Evolutionary conservation across 2,329 filamentous ascomycete genomes (phyloP).

Genomic region (Talaromyces sp.): DNA sequence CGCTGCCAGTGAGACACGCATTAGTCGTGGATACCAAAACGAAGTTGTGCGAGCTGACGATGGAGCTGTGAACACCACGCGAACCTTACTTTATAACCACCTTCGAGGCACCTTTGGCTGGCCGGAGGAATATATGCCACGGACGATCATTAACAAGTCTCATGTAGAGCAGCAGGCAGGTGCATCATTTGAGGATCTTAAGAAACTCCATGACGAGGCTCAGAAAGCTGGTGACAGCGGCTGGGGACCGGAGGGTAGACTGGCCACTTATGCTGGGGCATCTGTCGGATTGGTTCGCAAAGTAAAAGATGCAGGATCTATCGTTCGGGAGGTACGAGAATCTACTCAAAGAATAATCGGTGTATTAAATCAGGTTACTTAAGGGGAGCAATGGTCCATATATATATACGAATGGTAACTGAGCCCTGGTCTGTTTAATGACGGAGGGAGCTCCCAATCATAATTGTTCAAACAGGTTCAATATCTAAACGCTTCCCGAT

Average conservation of each 20-base stretch:
- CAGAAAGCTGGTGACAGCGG: conserved; percentile 41
- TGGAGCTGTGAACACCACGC: conserved; percentile 50
- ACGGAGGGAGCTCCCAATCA: neutral
- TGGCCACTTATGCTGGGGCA: conserved; percentile 52
- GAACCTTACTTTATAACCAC: conserved; percentile 53
- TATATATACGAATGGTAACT: too few species aligned
- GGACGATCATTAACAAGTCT: conserved; percentile 57
- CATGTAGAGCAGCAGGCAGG: conserved; percentile 45
- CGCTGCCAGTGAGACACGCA: conserved; percentile 48
- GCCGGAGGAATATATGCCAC: conserved; percentile 57
- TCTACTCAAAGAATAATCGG: neutral
- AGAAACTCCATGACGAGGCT: conserved; percentile 43
- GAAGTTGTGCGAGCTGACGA: conserved; percentile 52
- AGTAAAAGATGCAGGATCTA: conserved; percentile 38
- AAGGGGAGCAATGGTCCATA: neutral
- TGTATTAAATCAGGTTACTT: neutral
- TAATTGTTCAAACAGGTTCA: neutral
- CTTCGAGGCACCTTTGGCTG: conserved; percentile 58
- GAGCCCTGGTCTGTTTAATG: neutral
- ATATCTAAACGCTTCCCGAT: too few species aligned
- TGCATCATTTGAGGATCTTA: conserved; percentile 45
- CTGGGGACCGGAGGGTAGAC: conserved; percentile 48
- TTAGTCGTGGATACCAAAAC: conserved; percentile 51
- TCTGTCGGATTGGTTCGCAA: conserved; percentile 45
- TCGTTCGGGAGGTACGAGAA: conserved; percentile 33